A percentile compares a stretch with the other conserved stretches of the same genome.
phyloP scores from a whole-genome alignment of 176 grass and related monocot species.

The Dactylis glomerata region DNA sequence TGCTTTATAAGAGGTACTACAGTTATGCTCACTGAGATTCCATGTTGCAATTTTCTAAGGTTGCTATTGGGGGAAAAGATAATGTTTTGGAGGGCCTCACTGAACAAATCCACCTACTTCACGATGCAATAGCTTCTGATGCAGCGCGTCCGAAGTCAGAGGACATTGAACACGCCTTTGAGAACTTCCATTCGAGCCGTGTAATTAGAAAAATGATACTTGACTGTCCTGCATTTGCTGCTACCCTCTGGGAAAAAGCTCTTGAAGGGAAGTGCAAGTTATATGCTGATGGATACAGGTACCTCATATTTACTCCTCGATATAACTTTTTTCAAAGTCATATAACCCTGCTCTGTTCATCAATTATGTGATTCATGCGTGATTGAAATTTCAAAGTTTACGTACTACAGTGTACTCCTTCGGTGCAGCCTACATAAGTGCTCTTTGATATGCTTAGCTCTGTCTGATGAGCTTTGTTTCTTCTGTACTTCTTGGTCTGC shows the following conservation, averaged over 20 bases:
- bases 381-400: neutral
- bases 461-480: slow-evolving; percentile 5
- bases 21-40: neutral
- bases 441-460: neutral
- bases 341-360: neutral
- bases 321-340: neutral
- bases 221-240: slow-evolving; percentile 59
- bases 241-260: slow-evolving; percentile 63
- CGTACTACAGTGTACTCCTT: neutral
- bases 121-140: slow-evolving; percentile 70
- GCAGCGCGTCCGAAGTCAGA: slow-evolving; percentile 51
- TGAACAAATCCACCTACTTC: slow-evolving; percentile 43
- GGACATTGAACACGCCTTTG: slow-evolving; percentile 75
- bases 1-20: neutral
- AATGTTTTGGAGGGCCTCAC: slow-evolving; percentile 53
- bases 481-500: slow-evolving; percentile 18
- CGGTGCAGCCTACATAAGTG: too few relatives aligned
- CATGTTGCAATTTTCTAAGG: slow-evolving; percentile 37
- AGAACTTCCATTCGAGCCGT: slow-evolving; percentile 81
- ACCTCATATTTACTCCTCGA: neutral
- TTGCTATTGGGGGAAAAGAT: slow-evolving; percentile 70
- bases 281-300: slow-evolving; percentile 89
- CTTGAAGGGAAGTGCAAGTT: slow-evolving; percentile 62
- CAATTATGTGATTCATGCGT: neutral
- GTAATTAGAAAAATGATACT: slow-evolving; percentile 69